A percentile compares a stretch with the other conserved stretches of the same genome.
Evolutionary conservation across 768 basidiomycete genomes (phyloP).

Genomic region (Podaxis mareebaensis): DNA sequence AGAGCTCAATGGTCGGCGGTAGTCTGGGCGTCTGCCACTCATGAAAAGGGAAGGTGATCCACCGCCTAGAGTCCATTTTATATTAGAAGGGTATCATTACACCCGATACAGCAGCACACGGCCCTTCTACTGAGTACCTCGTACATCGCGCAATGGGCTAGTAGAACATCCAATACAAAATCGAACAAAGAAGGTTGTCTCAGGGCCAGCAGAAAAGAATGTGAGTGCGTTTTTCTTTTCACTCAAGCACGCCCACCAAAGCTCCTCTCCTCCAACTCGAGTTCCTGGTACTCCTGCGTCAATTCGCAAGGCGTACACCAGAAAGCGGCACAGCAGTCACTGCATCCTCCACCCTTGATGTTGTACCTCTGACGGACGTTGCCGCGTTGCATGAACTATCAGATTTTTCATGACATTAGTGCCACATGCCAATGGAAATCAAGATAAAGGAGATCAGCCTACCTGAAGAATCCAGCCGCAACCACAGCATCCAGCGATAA

Average conservation of each 20-base stretch:
- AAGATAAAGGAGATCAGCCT: neutral
- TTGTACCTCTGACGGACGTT: conserved; percentile 43
- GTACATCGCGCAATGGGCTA: neutral
- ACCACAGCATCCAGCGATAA: conserved; percentile 30
- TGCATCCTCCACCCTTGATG: conserved; percentile 43
- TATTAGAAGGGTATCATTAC: neutral
- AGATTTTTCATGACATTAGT: neutral
- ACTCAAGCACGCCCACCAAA: conserved; percentile 18
- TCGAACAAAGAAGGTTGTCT: neutral
- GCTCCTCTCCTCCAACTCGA: conserved; percentile 48
- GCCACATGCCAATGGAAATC: neutral
- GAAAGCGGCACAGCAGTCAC: conserved; percentile 40
- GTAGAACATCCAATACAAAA: neutral
- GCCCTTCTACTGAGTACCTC: neutral
- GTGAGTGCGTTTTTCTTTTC: neutral
- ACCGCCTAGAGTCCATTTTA: neutral
- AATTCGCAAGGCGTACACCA: conserved; percentile 51
- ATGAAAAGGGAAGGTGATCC: neutral
- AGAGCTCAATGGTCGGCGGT: too few species aligned
- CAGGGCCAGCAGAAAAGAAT: too few species aligned
- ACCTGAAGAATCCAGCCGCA: conserved; percentile 45
- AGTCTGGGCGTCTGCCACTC: too few species aligned
- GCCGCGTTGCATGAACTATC: conserved; percentile 35
- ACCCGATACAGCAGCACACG: neutral
- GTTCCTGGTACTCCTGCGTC: conserved; percentile 46